These are phyloP conservation scores for Desmodesmus armatus DNA, from an alignment of 139 green algal species.

Conservation along the genomic window DNA sequence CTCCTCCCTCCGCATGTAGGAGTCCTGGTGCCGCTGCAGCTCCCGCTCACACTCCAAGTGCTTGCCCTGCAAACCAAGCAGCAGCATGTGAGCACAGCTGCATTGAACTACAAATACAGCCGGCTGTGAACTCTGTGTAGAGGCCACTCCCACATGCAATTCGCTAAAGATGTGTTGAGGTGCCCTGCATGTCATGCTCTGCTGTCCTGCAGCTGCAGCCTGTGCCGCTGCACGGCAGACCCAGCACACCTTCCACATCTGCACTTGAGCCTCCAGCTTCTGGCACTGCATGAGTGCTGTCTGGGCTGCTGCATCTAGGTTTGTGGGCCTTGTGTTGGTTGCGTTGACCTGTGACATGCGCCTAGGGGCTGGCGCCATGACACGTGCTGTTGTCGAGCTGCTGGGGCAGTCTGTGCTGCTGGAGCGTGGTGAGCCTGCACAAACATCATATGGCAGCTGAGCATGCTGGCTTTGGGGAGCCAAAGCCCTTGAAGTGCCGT, in stretches of 20 bases:
- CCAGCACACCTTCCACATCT: constrained; percentile 28
- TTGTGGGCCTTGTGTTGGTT: neutral
- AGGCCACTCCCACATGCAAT: neutral
- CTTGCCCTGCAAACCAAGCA: constrained; percentile 37
- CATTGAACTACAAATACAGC: neutral
- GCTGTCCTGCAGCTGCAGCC: neutral
- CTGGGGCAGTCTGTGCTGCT: too few relatives aligned
- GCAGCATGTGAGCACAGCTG: neutral
- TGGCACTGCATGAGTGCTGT: constrained; percentile 10
- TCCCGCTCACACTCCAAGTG: constrained; percentile 14
- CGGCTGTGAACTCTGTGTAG: neutral
- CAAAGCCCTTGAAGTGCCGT: too few relatives aligned
- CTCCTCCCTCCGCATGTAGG: constrained; percentile 46
- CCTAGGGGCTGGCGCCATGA: neutral
- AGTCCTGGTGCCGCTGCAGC: constrained; percentile 37
- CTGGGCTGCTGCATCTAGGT: neutral
- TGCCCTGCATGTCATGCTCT: neutral
- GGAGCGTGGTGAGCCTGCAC: too few relatives aligned
- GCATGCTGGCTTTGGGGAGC: too few relatives aligned
- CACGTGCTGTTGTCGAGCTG: too few relatives aligned
- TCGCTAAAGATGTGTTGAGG: neutral
- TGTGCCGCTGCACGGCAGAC: neutral
- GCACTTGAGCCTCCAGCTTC: constrained; percentile 38
- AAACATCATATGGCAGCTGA: too few relatives aligned
- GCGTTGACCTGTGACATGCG: constrained; percentile 1